These are phyloP conservation scores for Cydonia oblonga DNA, from an alignment of 331 rosid genomes.

Conservation along the genomic window DNA sequence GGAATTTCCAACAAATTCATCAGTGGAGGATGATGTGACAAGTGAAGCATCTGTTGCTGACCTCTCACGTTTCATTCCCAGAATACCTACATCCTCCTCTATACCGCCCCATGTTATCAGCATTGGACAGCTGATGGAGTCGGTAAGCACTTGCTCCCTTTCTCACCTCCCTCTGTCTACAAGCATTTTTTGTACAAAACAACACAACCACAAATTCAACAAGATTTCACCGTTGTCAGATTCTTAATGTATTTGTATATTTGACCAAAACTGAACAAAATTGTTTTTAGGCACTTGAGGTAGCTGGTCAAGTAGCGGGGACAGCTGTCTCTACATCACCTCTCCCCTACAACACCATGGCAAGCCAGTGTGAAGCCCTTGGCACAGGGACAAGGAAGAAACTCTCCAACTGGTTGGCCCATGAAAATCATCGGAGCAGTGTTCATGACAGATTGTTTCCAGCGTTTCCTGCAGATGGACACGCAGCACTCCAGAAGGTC, in stretches of 20 bases:
- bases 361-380: conserved; percentile 85
- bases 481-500: conserved; percentile 51
- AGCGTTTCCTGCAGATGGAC: conserved; percentile 27
- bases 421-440: conserved; percentile 42
- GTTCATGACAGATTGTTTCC: conserved; percentile 26
- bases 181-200: neutral
- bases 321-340: conserved; percentile 66
- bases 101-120: conserved; percentile 58
- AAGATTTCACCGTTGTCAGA: neutral
- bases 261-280: neutral
- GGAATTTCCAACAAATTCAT: conserved; percentile 59
- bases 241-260: neutral
- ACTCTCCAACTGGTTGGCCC: conserved; percentile 83
- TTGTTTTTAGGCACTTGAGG: conserved; percentile 75
- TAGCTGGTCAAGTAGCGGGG: conserved; percentile 95
- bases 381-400: conserved; percentile 85
- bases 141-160: conserved; percentile 31
- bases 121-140: conserved; percentile 89
- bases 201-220: neutral
- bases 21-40: conserved; percentile 56
- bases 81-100: conserved; percentile 49
- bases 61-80: conserved; percentile 59
- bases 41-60: conserved; percentile 86
- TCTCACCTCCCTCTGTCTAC: neutral
- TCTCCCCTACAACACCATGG: conserved; percentile 80